Evolutionary conservation across 495 filamentous ascomycete species (phyloP), one percentile per base, ranked within the genome.

Genomic region (Tetracladium marchalianum): DNA sequence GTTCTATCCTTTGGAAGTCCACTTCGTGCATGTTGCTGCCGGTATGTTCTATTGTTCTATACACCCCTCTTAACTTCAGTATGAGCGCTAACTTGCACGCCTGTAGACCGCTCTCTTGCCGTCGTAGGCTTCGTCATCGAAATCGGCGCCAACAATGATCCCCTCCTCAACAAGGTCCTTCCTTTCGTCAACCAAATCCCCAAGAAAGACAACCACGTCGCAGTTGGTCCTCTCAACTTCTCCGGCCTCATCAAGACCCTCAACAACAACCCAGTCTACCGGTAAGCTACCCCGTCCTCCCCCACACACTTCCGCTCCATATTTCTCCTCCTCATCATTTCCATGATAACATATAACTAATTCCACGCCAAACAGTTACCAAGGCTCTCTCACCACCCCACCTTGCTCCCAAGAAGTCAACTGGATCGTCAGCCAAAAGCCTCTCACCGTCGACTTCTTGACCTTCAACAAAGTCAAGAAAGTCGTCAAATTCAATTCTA

Each of bases 301-400:
- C 7, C 22, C 4, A 63, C 75, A 36, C 52, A 82, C 39, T 63
- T 69, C 49, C 58, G 56, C 13, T 68, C 70, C 24, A 57, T 58
- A 16, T 66, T 27, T 27, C 22, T 27, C 22, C 22, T 82, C 52
- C 22, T 3, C 22, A 27, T 27, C 22, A 27, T 27, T 27, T 27
- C 22, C 22, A 27, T 74, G 68, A 27, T 3, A 27, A 27, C 7
- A 27, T n/a, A 48, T 55, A 5, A 11, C 33, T 10, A 32, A 15
- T 38, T 37, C 10, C 5, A 9, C 27, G 42, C 69, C 52, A 27
- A 27, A 27, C 7, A 59, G 69, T 32, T 84, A 84, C 60, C 60
- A 62, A 0, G 81, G 81, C 39, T 81, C 76, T 1, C 70, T 85
- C 15, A 85, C 81, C 31, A 84, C 81, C 4, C 81, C 81, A 32